Evolutionary conservation across 2,329 filamentous ascomycete genomes (phyloP), one percentile per base, ranked within the genome.

Genomic region (Sclerotinia sclerotiorum): DNA sequence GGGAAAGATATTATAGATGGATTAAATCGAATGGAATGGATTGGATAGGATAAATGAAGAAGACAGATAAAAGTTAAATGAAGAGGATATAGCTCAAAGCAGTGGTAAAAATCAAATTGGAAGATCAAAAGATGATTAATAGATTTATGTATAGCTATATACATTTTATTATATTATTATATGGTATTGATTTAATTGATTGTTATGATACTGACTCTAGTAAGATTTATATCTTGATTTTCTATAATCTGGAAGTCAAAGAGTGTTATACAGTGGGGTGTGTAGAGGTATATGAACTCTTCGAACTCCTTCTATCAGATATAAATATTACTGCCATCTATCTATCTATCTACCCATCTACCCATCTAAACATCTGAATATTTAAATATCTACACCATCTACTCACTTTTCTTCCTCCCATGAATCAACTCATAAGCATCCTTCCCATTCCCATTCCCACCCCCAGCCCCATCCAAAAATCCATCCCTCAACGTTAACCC

Each of bases 391-490:
- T 13, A 39, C 39, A 35, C 39, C 39, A 49, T 62, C 44, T 62
- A 29, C 11, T 35, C 44, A 35, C 32, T 48, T 46, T 32, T 48
- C 17, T 51, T 24, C n/a, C 42, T 46, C 44, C 19, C 58, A 27
- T 42, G 15, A 13, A 42, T 15, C 39, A 13, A 42, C 39, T 42
- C 39, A 42, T 24, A 35, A 32, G 3, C 55, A 51, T 67, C 48
- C 32, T 70, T 66, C 11, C n/a, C 60, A 56, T 69, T 72, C 42
- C 44, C 70, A 27, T 66, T 68, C 54, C 11, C 56, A 29, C 67
- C 44, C 15, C 35, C 39, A 51, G 54, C 27, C 1, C 52, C 49
- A 42, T 64, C 61, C 2, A 27, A 27, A 35, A 13, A 39, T 13
- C 39, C 39, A 39, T 35, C 7, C 29, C 2, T 5, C 29, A 29